Evolutionary conservation across 306 rosid genomes (phyloP).

Genomic region (Benincasa hispida): DNA sequence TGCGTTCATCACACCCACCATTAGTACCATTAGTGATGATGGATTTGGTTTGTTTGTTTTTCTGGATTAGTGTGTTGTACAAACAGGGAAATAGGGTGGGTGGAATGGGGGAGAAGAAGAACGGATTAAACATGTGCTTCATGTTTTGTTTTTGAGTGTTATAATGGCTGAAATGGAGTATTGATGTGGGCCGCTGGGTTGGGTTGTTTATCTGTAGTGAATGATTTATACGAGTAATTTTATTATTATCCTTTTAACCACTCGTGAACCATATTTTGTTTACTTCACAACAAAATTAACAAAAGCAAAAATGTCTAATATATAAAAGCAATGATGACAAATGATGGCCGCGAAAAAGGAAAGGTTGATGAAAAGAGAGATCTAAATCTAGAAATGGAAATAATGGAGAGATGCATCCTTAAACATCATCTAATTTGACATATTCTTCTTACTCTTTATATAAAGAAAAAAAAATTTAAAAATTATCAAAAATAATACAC

Average conservation of each 20-base stretch:
- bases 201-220: too few species aligned
- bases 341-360: neutral
- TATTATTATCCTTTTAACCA: neutral
- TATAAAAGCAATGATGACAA: neutral
- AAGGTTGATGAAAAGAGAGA: neutral
- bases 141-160: neutral
- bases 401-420: too few species aligned
- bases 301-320: neutral
- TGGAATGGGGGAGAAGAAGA: neutral
- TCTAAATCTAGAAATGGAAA: neutral
- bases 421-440: too few species aligned
- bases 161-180: neutral
- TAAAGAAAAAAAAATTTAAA: too few species aligned
- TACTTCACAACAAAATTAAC: neutral
- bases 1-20: constrained; percentile 48
- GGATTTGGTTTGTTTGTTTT: too few species aligned
- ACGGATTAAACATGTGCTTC: neutral
- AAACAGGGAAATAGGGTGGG: neutral
- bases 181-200: neutral
- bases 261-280: neutral
- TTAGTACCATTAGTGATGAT: neutral
- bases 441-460: too few species aligned
- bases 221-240: neutral
- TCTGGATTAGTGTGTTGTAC: neutral
- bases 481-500: too few species aligned